These are phyloP conservation scores for Ilyonectria sp. DNA, from an alignment of 2,329 filamentous ascomycete species.

Conservation along the genomic window DNA sequence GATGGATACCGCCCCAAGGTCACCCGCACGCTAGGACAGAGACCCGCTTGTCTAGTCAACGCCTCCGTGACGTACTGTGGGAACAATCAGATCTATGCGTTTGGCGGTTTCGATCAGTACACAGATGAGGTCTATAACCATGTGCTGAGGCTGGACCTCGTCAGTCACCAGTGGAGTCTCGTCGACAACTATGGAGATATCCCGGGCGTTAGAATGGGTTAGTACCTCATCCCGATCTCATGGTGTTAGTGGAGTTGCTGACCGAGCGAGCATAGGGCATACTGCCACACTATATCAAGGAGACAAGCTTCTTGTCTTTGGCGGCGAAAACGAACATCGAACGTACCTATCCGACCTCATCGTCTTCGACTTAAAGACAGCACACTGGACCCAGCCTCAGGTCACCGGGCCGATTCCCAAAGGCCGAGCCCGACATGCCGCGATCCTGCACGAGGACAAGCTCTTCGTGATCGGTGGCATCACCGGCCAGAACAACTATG, in stretches of 20 bases:
- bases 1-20: constrained; percentile 90
- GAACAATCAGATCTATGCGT: constrained; percentile 97
- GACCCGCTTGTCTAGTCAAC: constrained; percentile 96
- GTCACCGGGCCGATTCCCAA: constrained; percentile 88
- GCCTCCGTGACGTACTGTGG: constrained; percentile 99
- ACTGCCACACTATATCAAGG: constrained; percentile 95
- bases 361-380: constrained; percentile 93
- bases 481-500: constrained; percentile 91
- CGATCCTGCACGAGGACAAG: constrained; percentile 96
- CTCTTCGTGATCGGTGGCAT: constrained; percentile 97
- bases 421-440: constrained; percentile 92
- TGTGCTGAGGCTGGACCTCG: constrained; percentile 89
- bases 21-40: constrained; percentile 81
- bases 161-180: constrained; percentile 91
- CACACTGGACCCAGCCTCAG: constrained; percentile 94
- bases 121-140: constrained; percentile 99
- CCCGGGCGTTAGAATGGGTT: constrained; percentile 96
- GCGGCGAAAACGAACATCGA: constrained; percentile 97
- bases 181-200: constrained; percentile 99
- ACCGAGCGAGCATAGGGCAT: constrained; percentile 73
- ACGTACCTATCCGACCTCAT: constrained; percentile 97
- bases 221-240: constrained; percentile 43
- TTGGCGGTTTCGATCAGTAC: constrained; percentile 98
- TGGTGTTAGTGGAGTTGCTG: constrained; percentile 16
- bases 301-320: constrained; percentile 96